Conservation (phyloP, 345 rosid genomes). For the Gossypium longicalyx region DNA sequence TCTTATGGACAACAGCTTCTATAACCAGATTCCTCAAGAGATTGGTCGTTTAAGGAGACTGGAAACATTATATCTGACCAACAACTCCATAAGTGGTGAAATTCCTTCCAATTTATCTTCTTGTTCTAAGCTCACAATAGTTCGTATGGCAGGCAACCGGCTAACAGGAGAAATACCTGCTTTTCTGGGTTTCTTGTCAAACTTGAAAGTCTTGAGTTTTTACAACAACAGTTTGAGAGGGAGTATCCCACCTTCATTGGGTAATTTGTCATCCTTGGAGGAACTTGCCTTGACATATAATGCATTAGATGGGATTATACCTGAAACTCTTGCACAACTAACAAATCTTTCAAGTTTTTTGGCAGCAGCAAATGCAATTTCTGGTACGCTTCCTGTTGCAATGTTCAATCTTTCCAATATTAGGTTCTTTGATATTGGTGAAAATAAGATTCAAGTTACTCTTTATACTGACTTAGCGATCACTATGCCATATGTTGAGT, state of each 20-base stretch:
- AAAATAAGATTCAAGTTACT: too few relatives aligned
- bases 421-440: too few relatives aligned
- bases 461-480: slow-evolving; percentile 13
- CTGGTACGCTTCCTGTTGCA: too few relatives aligned
- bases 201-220: neutral
- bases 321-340: neutral
- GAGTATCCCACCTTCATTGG: slow-evolving; percentile 17
- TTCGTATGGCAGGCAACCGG: neutral
- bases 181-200: neutral
- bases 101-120: slow-evolving; percentile 17
- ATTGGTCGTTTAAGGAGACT: slow-evolving; percentile 7
- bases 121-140: neutral
- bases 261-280: slow-evolving; percentile 15
- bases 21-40: slow-evolving; percentile 10
- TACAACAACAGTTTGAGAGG: slow-evolving; percentile 6
- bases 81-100: slow-evolving; percentile 18
- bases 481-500: slow-evolving; percentile 10
- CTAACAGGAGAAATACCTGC: slow-evolving; percentile 18
- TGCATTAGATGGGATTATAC: slow-evolving; percentile 9
- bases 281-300: neutral
- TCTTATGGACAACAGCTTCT: slow-evolving; percentile 8
- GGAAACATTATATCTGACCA: neutral
- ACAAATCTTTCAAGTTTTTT: too few relatives aligned
- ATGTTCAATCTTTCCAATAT: too few relatives aligned
- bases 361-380: too few relatives aligned